Percentiles rank a stretch among this genome's conserved stretches.
Evolutionary conservation across 1,284 basidiomycete genomes (phyloP).

Genomic region (Apiotrichum mycotoxinovorans): DNA sequence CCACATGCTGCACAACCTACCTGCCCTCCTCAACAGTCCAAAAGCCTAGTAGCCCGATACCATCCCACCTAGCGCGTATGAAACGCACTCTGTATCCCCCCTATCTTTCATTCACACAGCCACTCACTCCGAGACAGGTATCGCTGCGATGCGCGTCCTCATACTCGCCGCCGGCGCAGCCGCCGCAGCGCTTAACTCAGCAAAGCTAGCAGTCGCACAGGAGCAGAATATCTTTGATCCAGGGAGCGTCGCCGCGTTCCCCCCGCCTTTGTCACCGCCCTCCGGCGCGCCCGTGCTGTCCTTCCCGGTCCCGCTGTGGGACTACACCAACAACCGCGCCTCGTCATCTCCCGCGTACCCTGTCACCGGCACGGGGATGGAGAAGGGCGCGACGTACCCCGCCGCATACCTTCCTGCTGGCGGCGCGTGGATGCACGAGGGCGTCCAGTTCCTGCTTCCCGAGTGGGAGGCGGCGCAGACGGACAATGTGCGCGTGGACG

Average conservation of each 20-base stretch:
- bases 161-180: too few relatives aligned
- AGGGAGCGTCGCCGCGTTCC: background rate
- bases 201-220: too few relatives aligned
- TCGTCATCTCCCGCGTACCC: slow-evolving; percentile 5
- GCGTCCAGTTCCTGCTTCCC: slow-evolving; percentile 10
- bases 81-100: too few relatives aligned
- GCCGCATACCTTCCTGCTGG: slow-evolving; percentile 8
- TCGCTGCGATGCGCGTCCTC: background rate
- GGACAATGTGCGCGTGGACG: slow-evolving; percentile 9
- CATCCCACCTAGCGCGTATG: too few relatives aligned
- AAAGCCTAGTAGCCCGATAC: too few relatives aligned
- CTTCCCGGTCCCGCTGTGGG: slow-evolving; percentile 25
- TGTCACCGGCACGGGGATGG: slow-evolving; percentile 8
- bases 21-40: too few relatives aligned
- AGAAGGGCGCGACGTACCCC: slow-evolving; percentile 14
- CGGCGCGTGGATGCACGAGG: slow-evolving; percentile 10
- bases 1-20: background rate
- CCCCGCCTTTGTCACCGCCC: background rate
- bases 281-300: background rate
- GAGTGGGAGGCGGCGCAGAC: background rate
- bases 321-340: slow-evolving; percentile 11
- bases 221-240: too few relatives aligned
- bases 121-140: background rate
- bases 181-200: too few relatives aligned
- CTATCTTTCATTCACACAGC: too few relatives aligned